phyloP scores from a whole-genome alignment of 208 protist genomes.

The Sergeia podlipaevii region DNA sequence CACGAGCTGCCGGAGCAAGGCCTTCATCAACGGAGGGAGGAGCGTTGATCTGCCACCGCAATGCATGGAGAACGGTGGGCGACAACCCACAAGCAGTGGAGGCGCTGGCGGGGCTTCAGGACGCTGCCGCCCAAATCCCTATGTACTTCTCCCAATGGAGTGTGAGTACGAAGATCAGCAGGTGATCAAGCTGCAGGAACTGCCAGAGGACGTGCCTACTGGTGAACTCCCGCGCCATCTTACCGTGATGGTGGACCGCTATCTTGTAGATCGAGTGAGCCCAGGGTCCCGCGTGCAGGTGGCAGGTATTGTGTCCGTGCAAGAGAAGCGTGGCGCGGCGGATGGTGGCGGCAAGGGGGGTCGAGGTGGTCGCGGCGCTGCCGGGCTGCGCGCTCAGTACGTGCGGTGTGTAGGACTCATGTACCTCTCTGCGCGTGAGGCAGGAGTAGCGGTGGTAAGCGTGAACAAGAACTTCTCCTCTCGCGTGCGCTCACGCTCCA shows the following conservation, averaged over 20 bases:
- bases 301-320: conserved; percentile 79
- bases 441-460: conserved; percentile 47
- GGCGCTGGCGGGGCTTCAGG: conserved; percentile 10
- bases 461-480: conserved; percentile 90
- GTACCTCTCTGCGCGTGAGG: conserved; percentile 31
- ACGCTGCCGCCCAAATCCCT: conserved; percentile 91
- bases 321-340: conserved; percentile 66
- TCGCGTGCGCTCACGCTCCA: conserved; percentile 71
- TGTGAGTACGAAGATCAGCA: conserved; percentile 93
- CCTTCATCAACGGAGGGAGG: conserved; percentile 73
- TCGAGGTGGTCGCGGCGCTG: conserved; percentile 35
- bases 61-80: conserved; percentile 81
- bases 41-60: conserved; percentile 77
- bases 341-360: conserved; percentile 27
- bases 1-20: conserved; percentile 85
- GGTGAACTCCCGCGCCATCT: conserved; percentile 92
- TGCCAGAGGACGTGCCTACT: conserved; percentile 93
- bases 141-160: conserved; percentile 90
- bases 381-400: conserved; percentile 88
- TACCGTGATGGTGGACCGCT: conserved; percentile 86
- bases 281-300: conserved; percentile 98
- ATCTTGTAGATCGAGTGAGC: conserved; percentile 91
- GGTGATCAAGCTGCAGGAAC: conserved; percentile 93
- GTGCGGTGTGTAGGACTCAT: conserved; percentile 87
- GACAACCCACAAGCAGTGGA: conserved; percentile 17